Evolutionary conservation across 345 rosid species (phyloP).

Genomic region (Eucalyptus rudis): DNA sequence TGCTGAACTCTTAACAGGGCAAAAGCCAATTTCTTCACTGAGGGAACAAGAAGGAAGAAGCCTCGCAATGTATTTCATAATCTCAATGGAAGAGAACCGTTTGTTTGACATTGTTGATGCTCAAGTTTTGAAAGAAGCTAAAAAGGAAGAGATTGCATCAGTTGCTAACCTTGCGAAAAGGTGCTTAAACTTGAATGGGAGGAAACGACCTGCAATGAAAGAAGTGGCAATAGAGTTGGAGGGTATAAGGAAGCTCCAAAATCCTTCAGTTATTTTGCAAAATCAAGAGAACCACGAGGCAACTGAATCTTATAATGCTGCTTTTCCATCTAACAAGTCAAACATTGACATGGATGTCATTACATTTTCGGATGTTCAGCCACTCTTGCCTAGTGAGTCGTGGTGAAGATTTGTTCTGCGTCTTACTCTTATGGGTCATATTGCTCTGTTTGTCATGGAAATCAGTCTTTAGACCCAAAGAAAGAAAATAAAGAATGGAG

Average conservation of each 20-base stretch:
- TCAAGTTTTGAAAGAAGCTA: not conserved
- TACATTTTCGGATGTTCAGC: not conserved
- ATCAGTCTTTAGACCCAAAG: not conserved
- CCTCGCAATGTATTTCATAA: not conserved
- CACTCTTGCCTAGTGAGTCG: not conserved
- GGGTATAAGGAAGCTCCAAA: not conserved
- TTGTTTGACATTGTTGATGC: not conserved
- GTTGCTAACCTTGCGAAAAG: not conserved
- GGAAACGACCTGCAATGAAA: not conserved
- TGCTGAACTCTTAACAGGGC: not conserved
- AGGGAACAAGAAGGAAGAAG: not conserved
- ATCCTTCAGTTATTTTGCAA: not conserved
- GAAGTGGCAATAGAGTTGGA: not conserved
- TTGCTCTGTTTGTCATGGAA: not conserved
- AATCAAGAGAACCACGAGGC: not conserved
- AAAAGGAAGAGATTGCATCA: not conserved
- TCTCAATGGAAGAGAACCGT: not conserved
- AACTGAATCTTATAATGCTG: not conserved
- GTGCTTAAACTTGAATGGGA: not conserved
- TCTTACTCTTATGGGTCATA: not conserved
- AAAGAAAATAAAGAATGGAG: not conserved
- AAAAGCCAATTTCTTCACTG: not conserved
- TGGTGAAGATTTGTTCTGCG: not conserved
- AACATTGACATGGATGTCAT: not conserved
- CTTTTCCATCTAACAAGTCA: not conserved